Conservation (phyloP, 2,329 filamentous ascomycete genomes). For the Colletotrichum siamense region DNA sequence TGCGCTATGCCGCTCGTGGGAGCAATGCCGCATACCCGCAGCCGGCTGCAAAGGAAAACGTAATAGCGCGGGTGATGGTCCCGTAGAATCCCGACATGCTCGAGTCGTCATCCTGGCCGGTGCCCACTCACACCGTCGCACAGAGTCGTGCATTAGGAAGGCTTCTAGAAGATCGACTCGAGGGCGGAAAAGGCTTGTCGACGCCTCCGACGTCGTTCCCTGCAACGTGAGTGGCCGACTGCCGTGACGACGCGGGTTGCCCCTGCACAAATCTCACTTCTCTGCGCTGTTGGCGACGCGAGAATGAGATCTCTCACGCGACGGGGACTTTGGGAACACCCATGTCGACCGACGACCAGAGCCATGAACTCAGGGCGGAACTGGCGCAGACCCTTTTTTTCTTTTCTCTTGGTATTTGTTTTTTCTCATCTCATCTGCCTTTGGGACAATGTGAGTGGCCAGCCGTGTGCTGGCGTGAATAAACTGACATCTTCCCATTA, state of each 20-base stretch:
- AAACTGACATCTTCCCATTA: conserved; percentile 10
- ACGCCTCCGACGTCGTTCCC: conserved; percentile 6
- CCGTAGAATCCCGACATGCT: conserved; percentile 15
- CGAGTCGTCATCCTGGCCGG: conserved; percentile 4
- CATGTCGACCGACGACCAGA: background rate
- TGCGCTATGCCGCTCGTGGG: conserved; percentile 3
- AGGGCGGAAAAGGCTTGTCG: conserved; percentile 6
- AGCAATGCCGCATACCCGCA: background rate
- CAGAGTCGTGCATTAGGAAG: conserved; percentile 3
- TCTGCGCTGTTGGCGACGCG: conserved; percentile 1
- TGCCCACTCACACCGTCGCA: background rate
- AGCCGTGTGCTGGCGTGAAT: background rate
- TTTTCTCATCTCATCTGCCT: background rate
- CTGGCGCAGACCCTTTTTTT: background rate
- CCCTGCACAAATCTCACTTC: background rate
- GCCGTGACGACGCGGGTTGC: background rate
- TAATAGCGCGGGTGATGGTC: conserved; percentile 7
- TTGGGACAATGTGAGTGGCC: background rate
- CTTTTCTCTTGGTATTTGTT: background rate
- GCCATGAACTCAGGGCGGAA: background rate
- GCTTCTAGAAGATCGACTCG: conserved; percentile 19
- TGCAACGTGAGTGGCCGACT: background rate
- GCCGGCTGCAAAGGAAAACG: conserved; percentile 1
- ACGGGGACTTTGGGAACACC: background rate
- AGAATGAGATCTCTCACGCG: background rate